Conservation (phyloP, 1,284 basidiomycete species). For the Gymnopus androsaceus region DNA sequence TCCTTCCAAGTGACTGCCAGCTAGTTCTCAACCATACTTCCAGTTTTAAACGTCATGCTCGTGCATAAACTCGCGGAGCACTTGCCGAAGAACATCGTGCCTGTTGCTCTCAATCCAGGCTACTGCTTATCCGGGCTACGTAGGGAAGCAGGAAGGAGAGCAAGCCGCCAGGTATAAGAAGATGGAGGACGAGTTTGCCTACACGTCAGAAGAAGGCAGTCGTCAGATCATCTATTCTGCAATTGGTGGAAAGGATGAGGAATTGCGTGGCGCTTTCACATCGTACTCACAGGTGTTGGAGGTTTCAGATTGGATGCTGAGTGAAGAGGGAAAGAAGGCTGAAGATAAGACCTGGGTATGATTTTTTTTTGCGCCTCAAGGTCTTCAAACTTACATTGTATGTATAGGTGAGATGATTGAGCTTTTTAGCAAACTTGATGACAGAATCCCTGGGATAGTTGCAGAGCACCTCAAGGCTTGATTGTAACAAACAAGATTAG, state of each 20-base stretch:
- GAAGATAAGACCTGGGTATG: constrained; percentile 44
- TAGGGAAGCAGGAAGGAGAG: constrained; percentile 26
- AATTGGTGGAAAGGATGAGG: constrained; percentile 26
- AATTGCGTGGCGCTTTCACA: constrained; percentile 22
- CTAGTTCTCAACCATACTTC: background rate
- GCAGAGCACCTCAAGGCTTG: constrained; percentile 5
- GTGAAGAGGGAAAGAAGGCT: constrained; percentile 38
- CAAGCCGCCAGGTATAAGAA: constrained; percentile 17
- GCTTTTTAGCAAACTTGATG: constrained; percentile 29
- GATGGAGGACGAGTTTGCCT: constrained; percentile 31
- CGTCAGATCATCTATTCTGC: constrained; percentile 45
- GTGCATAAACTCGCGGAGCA: constrained; percentile 39
- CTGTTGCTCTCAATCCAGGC: constrained; percentile 46
- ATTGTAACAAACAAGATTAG: background rate
- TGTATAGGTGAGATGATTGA: constrained; percentile 30
- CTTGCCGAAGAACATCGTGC: constrained; percentile 37
- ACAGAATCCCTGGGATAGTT: constrained; percentile 15
- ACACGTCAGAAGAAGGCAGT: constrained; percentile 42
- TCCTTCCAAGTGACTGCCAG: background rate
- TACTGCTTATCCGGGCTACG: constrained; percentile 47
- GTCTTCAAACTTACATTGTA: too few species aligned
- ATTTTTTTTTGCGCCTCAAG: background rate
- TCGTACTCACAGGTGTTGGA: constrained; percentile 17
- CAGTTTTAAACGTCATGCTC: constrained; percentile 48
- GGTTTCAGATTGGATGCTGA: constrained; percentile 24